Evolutionary conservation across 805 yeast genomes (phyloP).

Genomic region (Metschnikowia lochheadii): DNA sequence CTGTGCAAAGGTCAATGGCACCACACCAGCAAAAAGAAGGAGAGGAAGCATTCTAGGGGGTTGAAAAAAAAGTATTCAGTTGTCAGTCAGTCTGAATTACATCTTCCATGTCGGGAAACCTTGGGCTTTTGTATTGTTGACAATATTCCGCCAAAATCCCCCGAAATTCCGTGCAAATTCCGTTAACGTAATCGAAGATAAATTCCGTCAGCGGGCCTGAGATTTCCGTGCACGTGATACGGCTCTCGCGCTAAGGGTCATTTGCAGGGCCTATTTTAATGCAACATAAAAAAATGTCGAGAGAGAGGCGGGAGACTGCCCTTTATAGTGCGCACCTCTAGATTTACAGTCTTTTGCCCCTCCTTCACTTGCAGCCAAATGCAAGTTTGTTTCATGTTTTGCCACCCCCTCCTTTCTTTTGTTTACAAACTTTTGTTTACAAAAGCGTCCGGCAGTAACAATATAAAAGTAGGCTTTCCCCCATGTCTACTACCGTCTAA

Average conservation of each 20-base stretch:
- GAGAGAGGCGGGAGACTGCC: not conserved
- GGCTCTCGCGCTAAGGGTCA: not conserved
- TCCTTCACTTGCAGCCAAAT: not conserved
- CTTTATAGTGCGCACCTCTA: not conserved
- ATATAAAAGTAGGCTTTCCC: too few species aligned
- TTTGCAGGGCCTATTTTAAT: too few species aligned
- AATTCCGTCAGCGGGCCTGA: not conserved
- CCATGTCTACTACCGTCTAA: too few species aligned
- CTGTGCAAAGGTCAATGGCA: not conserved
- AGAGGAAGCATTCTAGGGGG: not conserved
- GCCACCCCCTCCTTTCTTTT: not conserved
- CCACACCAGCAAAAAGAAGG: not conserved
- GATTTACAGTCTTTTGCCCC: slow-evolving; percentile 1
- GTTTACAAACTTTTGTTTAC: too few species aligned
- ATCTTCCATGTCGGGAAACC: not conserved
- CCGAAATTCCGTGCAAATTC: not conserved
- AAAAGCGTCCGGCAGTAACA: too few species aligned
- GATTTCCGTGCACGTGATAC: not conserved
- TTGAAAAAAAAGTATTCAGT: not conserved
- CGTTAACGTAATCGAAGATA: not conserved
- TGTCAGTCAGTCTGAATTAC: not conserved
- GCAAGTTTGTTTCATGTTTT: not conserved
- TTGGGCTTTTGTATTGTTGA: not conserved
- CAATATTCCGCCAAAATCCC: not conserved
- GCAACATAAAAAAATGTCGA: too few species aligned